A percentile compares a stretch with the other conserved stretches of the same genome.
phyloP scores from a whole-genome alignment of 768 basidiomycete genomes.

The Dentipellis fragilis region DNA sequence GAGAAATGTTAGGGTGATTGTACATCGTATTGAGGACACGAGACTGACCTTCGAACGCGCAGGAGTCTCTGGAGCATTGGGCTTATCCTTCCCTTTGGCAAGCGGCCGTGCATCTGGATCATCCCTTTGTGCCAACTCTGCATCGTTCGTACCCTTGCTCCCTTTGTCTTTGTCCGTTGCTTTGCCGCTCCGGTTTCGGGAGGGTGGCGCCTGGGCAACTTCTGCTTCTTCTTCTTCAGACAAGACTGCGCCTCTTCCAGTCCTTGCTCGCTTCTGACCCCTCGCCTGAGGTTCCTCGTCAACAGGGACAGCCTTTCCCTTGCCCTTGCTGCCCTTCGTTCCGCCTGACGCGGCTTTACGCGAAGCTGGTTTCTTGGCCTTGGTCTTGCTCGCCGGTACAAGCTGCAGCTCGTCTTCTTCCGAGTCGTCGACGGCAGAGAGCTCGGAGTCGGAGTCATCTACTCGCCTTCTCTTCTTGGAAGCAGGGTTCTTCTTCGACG shows the following conservation, averaged over 20 bases:
- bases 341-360: not conserved
- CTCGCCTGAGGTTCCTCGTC: not conserved
- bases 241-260: constrained; percentile 9
- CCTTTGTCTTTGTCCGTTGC: not conserved
- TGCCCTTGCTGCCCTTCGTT: constrained; percentile 9
- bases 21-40: not conserved
- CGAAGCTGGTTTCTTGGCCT: constrained; percentile 2
- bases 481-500: too few relatives aligned
- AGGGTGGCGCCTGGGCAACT: not conserved
- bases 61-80: not conserved
- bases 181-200: not conserved
- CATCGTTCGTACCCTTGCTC: not conserved
- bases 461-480: constrained; percentile 1
- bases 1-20: not conserved
- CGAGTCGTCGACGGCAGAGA: not conserved
- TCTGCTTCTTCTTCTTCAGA: constrained; percentile 16
- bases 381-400: not conserved
- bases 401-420: not conserved
- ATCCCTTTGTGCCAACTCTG: not conserved
- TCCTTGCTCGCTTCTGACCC: constrained; percentile 1
- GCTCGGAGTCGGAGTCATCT: not conserved
- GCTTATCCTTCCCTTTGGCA: not conserved
- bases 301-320: constrained; percentile 1
- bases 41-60: not conserved
- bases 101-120: not conserved